Conservation (phyloP, 2,329 filamentous ascomycete genomes). For the Drechslera avenae region DNA sequence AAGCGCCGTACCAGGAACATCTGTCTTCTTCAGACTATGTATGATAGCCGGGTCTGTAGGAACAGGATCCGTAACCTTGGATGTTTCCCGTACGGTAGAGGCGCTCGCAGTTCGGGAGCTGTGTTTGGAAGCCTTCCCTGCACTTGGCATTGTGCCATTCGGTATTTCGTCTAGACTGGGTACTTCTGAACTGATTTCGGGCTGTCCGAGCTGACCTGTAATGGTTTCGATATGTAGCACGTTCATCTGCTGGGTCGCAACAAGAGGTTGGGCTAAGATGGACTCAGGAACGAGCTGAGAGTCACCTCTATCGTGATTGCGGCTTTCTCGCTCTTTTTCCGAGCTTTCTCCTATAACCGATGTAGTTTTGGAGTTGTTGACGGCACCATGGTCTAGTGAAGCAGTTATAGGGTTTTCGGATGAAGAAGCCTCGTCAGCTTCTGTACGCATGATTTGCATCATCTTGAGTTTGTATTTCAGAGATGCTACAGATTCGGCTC, state of each 20-base stretch:
- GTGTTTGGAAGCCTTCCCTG: neutral
- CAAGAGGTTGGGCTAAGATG: too few species aligned
- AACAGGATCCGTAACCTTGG: conserved; percentile 6
- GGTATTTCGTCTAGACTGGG: too few species aligned
- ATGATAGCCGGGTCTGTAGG: conserved; percentile 22
- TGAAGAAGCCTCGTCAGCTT: conserved; percentile 8
- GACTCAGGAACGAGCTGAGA: too few species aligned
- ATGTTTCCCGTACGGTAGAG: conserved; percentile 22
- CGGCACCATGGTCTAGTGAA: conserved; percentile 24
- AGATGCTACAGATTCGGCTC: conserved; percentile 20
- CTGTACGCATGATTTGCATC: neutral
- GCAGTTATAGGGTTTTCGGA: conserved; percentile 1
- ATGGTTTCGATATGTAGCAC: too few species aligned
- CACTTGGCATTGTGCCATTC: too few species aligned
- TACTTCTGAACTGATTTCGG: too few species aligned
- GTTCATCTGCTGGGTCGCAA: too few species aligned
- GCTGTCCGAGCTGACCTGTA: too few species aligned
- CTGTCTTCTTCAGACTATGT: conserved; percentile 18
- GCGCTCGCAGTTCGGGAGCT: conserved; percentile 15
- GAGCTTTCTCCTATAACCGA: conserved; percentile 14
- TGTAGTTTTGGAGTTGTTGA: conserved; percentile 27
- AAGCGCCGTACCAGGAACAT: conserved; percentile 23
- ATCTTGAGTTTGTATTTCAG: conserved; percentile 1
- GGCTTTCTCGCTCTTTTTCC: neutral
- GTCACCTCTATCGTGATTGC: too few species aligned